Conservation (phyloP, 2,329 filamentous ascomycete species). For the Exophiala lecanii-corni region DNA sequence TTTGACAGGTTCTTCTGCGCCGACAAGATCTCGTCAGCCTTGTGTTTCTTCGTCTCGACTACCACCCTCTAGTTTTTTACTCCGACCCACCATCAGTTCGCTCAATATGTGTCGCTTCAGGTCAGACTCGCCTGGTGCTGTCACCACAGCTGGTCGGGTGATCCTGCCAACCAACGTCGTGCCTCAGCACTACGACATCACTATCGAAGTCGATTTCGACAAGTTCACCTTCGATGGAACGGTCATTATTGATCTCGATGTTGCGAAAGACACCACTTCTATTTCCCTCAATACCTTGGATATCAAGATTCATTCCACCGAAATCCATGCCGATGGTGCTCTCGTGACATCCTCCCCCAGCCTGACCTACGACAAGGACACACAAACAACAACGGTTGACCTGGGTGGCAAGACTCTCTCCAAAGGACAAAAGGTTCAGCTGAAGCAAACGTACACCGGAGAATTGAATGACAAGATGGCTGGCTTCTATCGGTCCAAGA, state of each 20-base stretch:
- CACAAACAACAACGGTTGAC: slow-evolving; percentile 75
- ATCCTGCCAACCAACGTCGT: slow-evolving; percentile 88
- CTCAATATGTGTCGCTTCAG: slow-evolving; percentile 25
- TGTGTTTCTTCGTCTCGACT: no score
- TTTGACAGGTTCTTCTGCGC: no score
- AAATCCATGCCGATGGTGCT: slow-evolving; percentile 58
- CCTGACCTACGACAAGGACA: slow-evolving; percentile 70
- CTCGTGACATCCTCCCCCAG: slow-evolving; percentile 58
- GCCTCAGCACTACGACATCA: slow-evolving; percentile 86
- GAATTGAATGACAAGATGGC: slow-evolving; percentile 91
- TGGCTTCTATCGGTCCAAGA: slow-evolving; percentile 94
- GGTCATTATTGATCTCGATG: slow-evolving; percentile 81
- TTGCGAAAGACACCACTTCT: slow-evolving; percentile 75
- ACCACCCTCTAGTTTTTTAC: no score
- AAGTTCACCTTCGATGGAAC: slow-evolving; percentile 82
- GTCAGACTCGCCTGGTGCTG: slow-evolving; percentile 23
- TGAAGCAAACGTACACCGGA: slow-evolving; percentile 74
- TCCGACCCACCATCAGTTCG: neutral
- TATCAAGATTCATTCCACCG: slow-evolving; percentile 72
- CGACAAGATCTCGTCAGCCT: no score
- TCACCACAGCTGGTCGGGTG: slow-evolving; percentile 52
- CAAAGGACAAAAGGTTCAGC: slow-evolving; percentile 70
- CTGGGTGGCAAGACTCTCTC: slow-evolving; percentile 65
- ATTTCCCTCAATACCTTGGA: slow-evolving; percentile 86
- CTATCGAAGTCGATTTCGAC: slow-evolving; percentile 83